A percentile compares a stretch with the other conserved stretches of the same genome.
Conservation (phyloP, 495 filamentous ascomycete species). For the Arthonia radiata region DNA sequence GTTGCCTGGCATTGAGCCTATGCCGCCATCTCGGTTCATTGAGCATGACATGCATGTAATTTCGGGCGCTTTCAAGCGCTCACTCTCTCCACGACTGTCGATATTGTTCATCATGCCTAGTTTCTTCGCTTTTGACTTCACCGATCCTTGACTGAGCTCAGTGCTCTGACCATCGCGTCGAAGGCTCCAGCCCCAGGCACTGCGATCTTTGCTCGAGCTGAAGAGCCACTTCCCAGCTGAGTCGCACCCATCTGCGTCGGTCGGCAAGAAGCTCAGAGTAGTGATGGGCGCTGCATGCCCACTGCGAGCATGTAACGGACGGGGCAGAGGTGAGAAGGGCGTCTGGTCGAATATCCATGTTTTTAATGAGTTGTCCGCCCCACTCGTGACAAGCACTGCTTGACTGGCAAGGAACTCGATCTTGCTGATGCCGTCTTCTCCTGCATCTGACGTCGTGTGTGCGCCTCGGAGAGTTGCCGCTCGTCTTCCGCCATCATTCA, state of each 20-base stretch:
- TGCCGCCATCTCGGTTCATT: slow-evolving; percentile 78
- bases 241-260: slow-evolving; percentile 71
- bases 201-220: slow-evolving; percentile 64
- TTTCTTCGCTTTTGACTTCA: slow-evolving; percentile 67
- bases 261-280: slow-evolving; percentile 54
- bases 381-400: slow-evolving; percentile 68
- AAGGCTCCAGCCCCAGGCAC: slow-evolving; percentile 85
- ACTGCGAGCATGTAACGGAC: slow-evolving; percentile 57
- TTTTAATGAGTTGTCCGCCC: slow-evolving; percentile 77
- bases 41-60: slow-evolving; percentile 78
- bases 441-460: slow-evolving; percentile 42
- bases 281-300: slow-evolving; percentile 75
- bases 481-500: slow-evolving; percentile 64
- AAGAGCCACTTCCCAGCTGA: slow-evolving; percentile 81
- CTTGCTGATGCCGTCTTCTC: slow-evolving; percentile 35
- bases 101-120: slow-evolving; percentile 33
- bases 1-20: slow-evolving; percentile 47
- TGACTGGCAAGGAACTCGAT: slow-evolving; percentile 83
- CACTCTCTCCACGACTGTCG: slow-evolving; percentile 23
- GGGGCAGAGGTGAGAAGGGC: slow-evolving; percentile 60
- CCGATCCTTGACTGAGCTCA: slow-evolving; percentile 70
- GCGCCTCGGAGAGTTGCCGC: slow-evolving; percentile 63
- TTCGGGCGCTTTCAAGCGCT: slow-evolving; percentile 65
- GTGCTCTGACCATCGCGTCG: slow-evolving; percentile 83
- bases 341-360: slow-evolving; percentile 86